Base-by-base conservation (phyloP, 495 filamentous ascomycete genomes). In the Bathelium albidoporum region DNA sequence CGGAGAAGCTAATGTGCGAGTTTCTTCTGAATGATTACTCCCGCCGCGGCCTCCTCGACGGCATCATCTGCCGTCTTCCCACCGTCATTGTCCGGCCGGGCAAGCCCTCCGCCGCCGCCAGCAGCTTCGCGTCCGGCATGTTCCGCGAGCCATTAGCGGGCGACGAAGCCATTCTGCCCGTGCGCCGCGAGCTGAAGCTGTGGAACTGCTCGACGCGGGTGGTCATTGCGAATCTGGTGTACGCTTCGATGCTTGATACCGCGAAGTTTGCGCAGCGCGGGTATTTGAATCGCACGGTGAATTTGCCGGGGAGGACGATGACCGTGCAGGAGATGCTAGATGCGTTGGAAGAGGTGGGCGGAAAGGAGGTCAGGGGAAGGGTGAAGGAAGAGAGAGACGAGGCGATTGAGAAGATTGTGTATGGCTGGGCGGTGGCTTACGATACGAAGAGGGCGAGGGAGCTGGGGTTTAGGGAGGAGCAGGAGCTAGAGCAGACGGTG, bases 1-100 rank as follows among this genome's bases (percentile, higher is more conserved):
- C 87, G 59, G 85, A 91, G 77, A 94, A 94, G 74, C 78, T 91
- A 66, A 85, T 91, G 65, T 80, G 81, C 66, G 89, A 94, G 76
- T 80, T 79, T 11, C 75, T 90, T 29, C 72, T 94, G 68, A 91
- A 89, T 69, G 89, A 92, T 68, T 85, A 88, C 74, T 86, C 86
- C 32, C 82, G 89, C 7, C 81, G 83, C 41, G 85, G 85, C 0
- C 84, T 84, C 70, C 67, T 94, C 52, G 83, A 90, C 65, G 89
- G 81, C 0, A 79, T 87, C 10, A 77, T 80, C 16, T 78, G 87
- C 58, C 83, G 89, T 1, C 83, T 94, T 29, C 89, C 89, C 0
- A 91, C 89, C 1, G 85, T 94, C 44, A 81, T 81, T 0, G 86
- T 94, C 11, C 79, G 89, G 0, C 87, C 89, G 0, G 89, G 89